phyloP scores from a whole-genome alignment of 192 early-diverging fungal species.

The Coemansia reversa region DNA sequence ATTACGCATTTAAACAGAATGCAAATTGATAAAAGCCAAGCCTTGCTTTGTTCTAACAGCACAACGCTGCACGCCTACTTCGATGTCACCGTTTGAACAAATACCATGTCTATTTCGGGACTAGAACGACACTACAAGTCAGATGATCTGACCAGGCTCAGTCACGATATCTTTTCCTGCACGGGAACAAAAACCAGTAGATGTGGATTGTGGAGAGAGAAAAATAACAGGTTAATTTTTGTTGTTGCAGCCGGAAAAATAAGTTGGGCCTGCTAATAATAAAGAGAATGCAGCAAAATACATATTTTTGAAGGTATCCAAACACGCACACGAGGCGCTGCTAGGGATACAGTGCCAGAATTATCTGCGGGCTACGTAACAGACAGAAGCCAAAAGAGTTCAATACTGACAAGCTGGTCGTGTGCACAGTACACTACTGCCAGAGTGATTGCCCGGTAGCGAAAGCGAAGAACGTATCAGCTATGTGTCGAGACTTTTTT shows the following conservation, averaged over 20 bases:
- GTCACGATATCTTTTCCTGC: not conserved
- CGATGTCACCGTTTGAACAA: not conserved
- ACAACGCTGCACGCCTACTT: not conserved
- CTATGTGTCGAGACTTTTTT: not conserved
- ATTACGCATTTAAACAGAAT: not conserved
- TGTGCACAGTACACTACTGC: no score
- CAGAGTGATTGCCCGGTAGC: not conserved
- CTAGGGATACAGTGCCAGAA: not conserved
- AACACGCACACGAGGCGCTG: not conserved
- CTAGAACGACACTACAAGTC: not conserved
- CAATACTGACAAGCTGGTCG: no score
- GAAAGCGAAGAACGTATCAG: not conserved
- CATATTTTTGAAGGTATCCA: not conserved
- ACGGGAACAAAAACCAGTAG: not conserved
- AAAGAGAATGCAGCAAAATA: not conserved
- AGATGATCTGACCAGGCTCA: not conserved
- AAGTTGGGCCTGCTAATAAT: not conserved
- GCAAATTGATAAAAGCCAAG: not conserved
- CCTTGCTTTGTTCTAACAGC: not conserved
- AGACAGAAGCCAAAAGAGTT: not conserved
- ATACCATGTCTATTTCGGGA: not conserved
- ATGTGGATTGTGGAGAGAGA: not conserved
- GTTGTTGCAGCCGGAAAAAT: not conserved
- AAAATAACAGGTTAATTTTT: not conserved
- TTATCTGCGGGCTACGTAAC: not conserved